Percentiles rank a stretch among this genome's conserved stretches.
Evolutionary conservation across 495 filamentous ascomycete species (phyloP).

Genomic region (Tuber umbilicatum): DNA sequence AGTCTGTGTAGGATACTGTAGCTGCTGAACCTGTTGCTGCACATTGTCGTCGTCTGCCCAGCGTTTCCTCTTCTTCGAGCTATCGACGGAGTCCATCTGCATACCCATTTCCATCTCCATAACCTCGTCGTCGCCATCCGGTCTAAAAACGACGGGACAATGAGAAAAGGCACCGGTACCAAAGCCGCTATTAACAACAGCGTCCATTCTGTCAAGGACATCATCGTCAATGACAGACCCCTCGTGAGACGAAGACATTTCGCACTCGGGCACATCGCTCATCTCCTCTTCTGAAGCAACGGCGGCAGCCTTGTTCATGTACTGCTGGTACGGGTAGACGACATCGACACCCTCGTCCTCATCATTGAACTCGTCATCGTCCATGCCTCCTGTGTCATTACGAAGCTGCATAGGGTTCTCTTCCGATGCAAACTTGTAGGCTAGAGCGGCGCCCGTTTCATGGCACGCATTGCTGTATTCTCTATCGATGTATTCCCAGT

Average conservation of each 20-base stretch:
- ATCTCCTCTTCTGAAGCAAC: constrained; percentile 21
- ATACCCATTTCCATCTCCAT: constrained; percentile 37
- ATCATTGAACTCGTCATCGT: constrained; percentile 32
- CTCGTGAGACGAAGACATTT: constrained; percentile 27
- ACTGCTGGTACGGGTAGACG: constrained; percentile 25
- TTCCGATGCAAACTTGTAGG: constrained; percentile 32
- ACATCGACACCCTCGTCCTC: constrained; percentile 26
- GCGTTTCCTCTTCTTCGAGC: constrained; percentile 32
- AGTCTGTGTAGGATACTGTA: constrained; percentile 7
- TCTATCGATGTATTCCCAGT: constrained; percentile 32
- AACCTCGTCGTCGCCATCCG: constrained; percentile 28
- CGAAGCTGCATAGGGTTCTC: constrained; percentile 34
- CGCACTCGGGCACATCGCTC: constrained; percentile 34
- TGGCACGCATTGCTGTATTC: constrained; percentile 26
- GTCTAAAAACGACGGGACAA: constrained; percentile 23
- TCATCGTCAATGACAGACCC: constrained; percentile 33
- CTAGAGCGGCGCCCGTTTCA: constrained; percentile 19
- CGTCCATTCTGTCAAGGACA: constrained; percentile 29
- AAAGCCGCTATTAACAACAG: constrained; percentile 20
- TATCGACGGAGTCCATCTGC: constrained; percentile 27
- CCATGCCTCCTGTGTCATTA: constrained; percentile 36
- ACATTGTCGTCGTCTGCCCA: constrained; percentile 30
- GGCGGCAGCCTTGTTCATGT: constrained; percentile 19
- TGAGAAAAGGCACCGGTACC: neutral
- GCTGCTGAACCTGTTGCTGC: constrained; percentile 24